These are phyloP conservation scores for Barnettozyma populi DNA, from an alignment of 805 yeast species.

Conservation along the genomic window DNA sequence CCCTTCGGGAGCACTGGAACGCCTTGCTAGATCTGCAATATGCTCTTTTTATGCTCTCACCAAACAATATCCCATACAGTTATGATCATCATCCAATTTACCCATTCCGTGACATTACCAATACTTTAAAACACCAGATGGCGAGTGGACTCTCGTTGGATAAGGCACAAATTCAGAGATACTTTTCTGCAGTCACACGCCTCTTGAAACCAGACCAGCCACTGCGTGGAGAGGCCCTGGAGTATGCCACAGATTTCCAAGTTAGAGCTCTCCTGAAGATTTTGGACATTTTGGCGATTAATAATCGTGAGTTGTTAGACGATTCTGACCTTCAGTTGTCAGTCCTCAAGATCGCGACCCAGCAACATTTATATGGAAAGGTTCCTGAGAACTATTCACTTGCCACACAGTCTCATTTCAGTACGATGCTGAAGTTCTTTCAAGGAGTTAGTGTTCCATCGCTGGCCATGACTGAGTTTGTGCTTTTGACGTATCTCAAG, in stretches of 20 bases:
- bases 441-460: constrained; percentile 3
- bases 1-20: constrained; percentile 8
- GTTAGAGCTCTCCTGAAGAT: constrained; percentile 10
- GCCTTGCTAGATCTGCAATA: constrained; percentile 12
- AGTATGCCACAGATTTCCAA: constrained; percentile 3
- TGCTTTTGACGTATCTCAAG: constrained; percentile 16
- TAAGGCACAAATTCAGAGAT: constrained; percentile 8
- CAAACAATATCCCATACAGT: not conserved
- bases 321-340: constrained; percentile 12
- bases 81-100: constrained; percentile 5
- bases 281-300: constrained; percentile 9
- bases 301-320: constrained; percentile 9
- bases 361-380: constrained; percentile 17
- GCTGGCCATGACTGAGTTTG: constrained; percentile 12
- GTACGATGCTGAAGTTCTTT: constrained; percentile 13
- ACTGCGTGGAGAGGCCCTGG: constrained; percentile 3
- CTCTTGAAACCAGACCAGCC: constrained; percentile 10
- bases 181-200: not conserved
- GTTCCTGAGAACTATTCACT: constrained; percentile 7
- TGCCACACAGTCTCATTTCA: constrained; percentile 7
- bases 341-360: constrained; percentile 18
- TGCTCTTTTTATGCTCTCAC: constrained; percentile 10
- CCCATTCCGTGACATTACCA: constrained; percentile 5
- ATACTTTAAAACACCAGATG: constrained; percentile 12
- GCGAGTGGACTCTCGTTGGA: constrained; percentile 16